These are phyloP conservation scores for Apophysomyces ossiformis DNA, from an alignment of 371 early-diverging fungal genomes.

Conservation along the genomic window DNA sequence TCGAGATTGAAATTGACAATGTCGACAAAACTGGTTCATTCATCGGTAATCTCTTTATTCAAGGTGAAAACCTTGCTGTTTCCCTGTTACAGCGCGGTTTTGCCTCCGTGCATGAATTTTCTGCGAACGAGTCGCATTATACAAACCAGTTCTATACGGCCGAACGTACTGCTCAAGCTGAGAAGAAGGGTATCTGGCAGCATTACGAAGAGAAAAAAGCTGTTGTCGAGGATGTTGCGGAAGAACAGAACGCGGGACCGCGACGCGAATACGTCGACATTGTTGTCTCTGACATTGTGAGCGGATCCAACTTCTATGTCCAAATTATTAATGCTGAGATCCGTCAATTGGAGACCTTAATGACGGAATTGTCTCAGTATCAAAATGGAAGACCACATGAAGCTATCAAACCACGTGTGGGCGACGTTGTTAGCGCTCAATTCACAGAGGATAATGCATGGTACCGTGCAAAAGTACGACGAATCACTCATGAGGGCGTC, in stretches of 20 bases:
- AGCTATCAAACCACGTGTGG: constrained; percentile 64
- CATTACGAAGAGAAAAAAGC: constrained; percentile 42
- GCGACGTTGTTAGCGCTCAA: constrained; percentile 80
- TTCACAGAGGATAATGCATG: constrained; percentile 89
- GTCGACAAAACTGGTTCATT: constrained; percentile 92
- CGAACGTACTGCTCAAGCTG: constrained; percentile 76
- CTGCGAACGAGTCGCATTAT: constrained; percentile 81
- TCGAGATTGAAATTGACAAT: constrained; percentile 85
- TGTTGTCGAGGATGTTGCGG: constrained; percentile 35
- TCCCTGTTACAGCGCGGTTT: constrained; percentile 79
- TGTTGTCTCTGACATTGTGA: constrained; percentile 83
- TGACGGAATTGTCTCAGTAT: constrained; percentile 77
- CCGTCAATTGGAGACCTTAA: constrained; percentile 77
- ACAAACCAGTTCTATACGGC: constrained; percentile 75
- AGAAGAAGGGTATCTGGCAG: constrained; percentile 61
- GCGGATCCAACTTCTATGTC: constrained; percentile 73
- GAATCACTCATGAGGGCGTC: constrained; percentile 65
- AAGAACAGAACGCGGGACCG: constrained; percentile 34
- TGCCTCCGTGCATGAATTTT: constrained; percentile 82
- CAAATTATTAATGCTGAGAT: constrained; percentile 77
- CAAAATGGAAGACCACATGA: constrained; percentile 56
- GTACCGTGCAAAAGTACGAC: constrained; percentile 89
- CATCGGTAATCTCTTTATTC: constrained; percentile 81
- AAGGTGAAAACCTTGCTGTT: constrained; percentile 69
- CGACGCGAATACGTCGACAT: constrained; percentile 80